These are phyloP conservation scores for Aspergillus fumigatus DNA, from an alignment of 2,329 filamentous ascomycete species.

Conservation along the genomic window DNA sequence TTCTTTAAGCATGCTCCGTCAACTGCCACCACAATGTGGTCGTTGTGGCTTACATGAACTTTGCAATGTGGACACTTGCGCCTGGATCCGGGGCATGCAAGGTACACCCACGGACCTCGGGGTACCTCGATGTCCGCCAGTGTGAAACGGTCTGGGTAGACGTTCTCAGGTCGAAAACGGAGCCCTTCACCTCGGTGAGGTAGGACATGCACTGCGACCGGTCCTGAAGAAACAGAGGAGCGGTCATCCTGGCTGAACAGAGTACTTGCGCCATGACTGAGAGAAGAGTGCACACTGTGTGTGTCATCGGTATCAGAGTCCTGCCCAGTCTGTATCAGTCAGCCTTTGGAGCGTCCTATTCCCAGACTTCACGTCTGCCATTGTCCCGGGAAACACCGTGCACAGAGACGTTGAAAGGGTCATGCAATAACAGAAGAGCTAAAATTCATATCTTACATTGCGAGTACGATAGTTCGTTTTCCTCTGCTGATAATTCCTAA, in stretches of 20 bases:
- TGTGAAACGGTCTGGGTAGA: background rate
- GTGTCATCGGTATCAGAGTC: background rate
- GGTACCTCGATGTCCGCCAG: background rate
- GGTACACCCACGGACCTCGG: background rate
- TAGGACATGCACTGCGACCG: background rate
- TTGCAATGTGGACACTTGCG: background rate
- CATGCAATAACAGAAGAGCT: background rate
- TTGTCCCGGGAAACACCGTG: background rate
- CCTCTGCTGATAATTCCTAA: background rate
- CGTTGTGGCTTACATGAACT: background rate
- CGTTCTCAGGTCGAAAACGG: background rate
- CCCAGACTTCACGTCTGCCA: background rate
- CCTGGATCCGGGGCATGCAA: background rate
- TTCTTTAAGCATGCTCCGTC: constrained; percentile 1
- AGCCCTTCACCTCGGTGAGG: background rate
- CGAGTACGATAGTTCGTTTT: background rate
- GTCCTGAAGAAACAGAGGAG: background rate
- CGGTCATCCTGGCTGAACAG: background rate
- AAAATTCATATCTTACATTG: background rate
- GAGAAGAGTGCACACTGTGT: background rate
- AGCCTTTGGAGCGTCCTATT: background rate
- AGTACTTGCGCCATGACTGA: background rate
- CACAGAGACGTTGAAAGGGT: background rate
- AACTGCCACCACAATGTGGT: constrained; percentile 1
- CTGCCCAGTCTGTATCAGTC: background rate